Conservation (phyloP, 257 asterid genomes). For the Lantana camara region DNA sequence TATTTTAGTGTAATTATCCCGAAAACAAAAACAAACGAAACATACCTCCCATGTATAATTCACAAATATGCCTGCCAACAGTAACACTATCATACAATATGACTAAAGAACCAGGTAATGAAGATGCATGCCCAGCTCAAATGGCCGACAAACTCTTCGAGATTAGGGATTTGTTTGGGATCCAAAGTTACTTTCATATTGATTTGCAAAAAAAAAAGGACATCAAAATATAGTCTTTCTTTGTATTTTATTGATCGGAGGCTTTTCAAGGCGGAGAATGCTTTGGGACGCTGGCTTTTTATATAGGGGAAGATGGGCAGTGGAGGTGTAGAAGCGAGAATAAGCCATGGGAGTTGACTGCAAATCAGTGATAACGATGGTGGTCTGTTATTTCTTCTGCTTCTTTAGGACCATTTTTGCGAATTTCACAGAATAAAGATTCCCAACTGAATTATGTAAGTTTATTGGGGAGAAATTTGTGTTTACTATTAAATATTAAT, state of each 20-base stretch:
- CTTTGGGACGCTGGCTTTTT: conserved; percentile 48
- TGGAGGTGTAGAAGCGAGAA: neutral
- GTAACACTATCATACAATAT: conserved; percentile 97
- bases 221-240: neutral
- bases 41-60: conserved; percentile 94
- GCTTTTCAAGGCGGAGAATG: conserved; percentile 43
- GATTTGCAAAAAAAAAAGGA: conserved; percentile 49
- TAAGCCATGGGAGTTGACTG: conserved; percentile 36
- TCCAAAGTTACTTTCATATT: conserved; percentile 80
- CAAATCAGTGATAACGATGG: neutral
- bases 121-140: conserved; percentile 82
- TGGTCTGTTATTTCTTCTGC: no score
- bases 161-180: conserved; percentile 64
- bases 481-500: no score
- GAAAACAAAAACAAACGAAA: no score
- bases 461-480: no score
- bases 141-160: conserved; percentile 75
- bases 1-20: no score
- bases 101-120: conserved; percentile 81
- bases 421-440: no score
- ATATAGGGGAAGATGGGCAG: conserved; percentile 48
- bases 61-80: conserved; percentile 77
- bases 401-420: no score
- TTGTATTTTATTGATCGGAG: conserved; percentile 32
- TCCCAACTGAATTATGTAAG: no score